phyloP scores from a whole-genome alignment of 1,284 basidiomycete genomes.

The Papiliotrema flavescens region DNA sequence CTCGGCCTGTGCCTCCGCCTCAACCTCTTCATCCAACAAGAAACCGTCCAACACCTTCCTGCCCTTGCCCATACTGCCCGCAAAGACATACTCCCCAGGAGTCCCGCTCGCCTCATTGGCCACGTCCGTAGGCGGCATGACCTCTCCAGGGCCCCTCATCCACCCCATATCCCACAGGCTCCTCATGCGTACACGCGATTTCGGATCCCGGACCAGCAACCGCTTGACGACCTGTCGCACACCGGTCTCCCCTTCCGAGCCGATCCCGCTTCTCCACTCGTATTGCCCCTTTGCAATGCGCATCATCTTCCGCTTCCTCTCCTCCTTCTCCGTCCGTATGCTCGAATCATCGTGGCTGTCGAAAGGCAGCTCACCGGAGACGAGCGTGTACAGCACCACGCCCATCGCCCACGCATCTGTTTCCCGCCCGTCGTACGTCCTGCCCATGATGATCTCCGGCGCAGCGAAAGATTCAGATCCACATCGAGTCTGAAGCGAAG shows the following conservation, averaged over 20 bases:
- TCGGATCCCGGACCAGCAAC: slow-evolving; percentile 66
- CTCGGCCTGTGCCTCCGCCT: slow-evolving; percentile 16
- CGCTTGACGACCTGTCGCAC: slow-evolving; percentile 56
- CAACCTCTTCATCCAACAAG: slow-evolving; percentile 29
- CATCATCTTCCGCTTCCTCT: slow-evolving; percentile 57
- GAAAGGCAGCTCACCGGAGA: slow-evolving; percentile 57
- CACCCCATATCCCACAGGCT: slow-evolving; percentile 67
- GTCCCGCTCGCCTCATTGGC: background rate
- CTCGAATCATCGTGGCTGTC: slow-evolving; percentile 25
- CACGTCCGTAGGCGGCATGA: slow-evolving; percentile 9
- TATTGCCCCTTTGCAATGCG: slow-evolving; percentile 75
- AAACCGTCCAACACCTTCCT: slow-evolving; percentile 32
- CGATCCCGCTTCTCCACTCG: slow-evolving; percentile 55
- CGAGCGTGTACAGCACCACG: slow-evolving; percentile 73
- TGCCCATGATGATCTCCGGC: slow-evolving; percentile 78
- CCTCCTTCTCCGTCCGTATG: slow-evolving; percentile 38
- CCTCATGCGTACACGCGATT: slow-evolving; percentile 57
- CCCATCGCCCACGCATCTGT: slow-evolving; percentile 90
- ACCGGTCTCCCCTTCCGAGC: slow-evolving; percentile 15
- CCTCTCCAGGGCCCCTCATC: slow-evolving; percentile 52
- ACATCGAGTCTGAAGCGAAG: slow-evolving; percentile 77
- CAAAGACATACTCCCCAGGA: background rate
- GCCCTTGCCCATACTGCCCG: slow-evolving; percentile 4
- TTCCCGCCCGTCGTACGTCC: slow-evolving; percentile 74
- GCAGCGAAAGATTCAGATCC: slow-evolving; percentile 89